Evolutionary conservation across 176 grass and related monocot genomes (phyloP).

Genomic region (Ensete glaucum): DNA sequence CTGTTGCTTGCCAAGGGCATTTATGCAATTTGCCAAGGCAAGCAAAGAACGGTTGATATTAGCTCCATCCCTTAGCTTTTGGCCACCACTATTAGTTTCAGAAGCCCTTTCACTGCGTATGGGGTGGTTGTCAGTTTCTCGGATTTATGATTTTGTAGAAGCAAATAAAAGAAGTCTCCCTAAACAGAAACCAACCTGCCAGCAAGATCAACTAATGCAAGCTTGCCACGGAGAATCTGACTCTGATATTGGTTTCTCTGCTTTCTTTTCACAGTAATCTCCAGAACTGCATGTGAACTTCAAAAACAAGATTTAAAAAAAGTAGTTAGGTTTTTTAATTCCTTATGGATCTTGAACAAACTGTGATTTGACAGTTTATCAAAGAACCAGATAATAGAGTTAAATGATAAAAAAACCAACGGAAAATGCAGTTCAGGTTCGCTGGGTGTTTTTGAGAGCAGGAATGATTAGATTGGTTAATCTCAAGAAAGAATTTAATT

Average conservation of each 20-base stretch:
- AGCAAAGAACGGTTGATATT: constrained; percentile 94
- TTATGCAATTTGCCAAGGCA: constrained; percentile 96
- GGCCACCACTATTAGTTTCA: constrained; percentile 86
- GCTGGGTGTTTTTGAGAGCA: background rate
- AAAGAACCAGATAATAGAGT: background rate
- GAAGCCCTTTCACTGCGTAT: constrained; percentile 82
- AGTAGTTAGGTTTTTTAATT: background rate
- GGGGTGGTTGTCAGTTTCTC: constrained; percentile 8
- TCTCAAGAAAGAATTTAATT: background rate
- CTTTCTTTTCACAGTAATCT: constrained; percentile 90
- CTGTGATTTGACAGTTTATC: background rate
- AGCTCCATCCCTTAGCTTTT: constrained; percentile 96
- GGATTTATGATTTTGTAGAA: constrained; percentile 5
- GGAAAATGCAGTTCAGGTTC: background rate
- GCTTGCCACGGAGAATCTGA: constrained; percentile 92
- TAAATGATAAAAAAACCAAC: background rate
- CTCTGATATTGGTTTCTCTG: constrained; percentile 80
- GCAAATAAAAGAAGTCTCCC: background rate
- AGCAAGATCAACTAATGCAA: constrained; percentile 98
- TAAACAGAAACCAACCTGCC: constrained; percentile 42
- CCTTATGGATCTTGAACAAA: background rate
- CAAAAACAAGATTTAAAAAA: constrained; percentile 7
- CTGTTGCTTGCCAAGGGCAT: constrained; percentile 96
- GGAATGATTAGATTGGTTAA: background rate
- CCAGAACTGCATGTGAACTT: constrained; percentile 94